Conservation (phyloP, 2,329 filamentous ascomycete genomes). For the Exophiala lecanii-corni region DNA sequence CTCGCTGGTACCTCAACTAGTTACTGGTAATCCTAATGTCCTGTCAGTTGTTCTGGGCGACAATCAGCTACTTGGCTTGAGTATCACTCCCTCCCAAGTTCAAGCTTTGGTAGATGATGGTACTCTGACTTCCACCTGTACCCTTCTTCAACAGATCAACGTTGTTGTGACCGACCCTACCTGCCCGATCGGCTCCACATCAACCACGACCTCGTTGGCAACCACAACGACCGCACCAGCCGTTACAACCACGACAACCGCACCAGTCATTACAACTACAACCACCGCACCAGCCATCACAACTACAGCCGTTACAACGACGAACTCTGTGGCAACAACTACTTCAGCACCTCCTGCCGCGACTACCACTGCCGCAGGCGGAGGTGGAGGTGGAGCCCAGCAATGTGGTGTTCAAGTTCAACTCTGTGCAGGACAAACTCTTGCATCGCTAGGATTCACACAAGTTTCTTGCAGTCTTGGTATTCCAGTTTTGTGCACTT, state of each 20-base stretch:
- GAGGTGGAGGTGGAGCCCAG: background rate
- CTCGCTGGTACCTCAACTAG: constrained; percentile 1
- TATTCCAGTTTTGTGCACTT: constrained; percentile 3
- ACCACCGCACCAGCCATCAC: background rate
- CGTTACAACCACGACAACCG: background rate
- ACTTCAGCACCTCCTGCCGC: background rate
- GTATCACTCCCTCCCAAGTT: constrained; percentile 3
- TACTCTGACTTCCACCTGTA: constrained; percentile 1
- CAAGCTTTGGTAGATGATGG: background rate
- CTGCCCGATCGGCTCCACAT: constrained; percentile 4
- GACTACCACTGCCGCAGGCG: background rate
- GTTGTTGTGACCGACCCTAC: constrained; percentile 10
- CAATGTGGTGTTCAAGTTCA: constrained; percentile 7
- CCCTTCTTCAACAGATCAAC: constrained; percentile 1
- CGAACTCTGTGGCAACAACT: background rate
- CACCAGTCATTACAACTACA: background rate
- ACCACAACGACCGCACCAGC: background rate
- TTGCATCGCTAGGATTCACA: constrained; percentile 4
- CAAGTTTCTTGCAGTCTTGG: constrained; percentile 4
- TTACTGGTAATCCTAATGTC: constrained; percentile 3
- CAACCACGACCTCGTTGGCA: too few relatives aligned
- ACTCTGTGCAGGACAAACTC: constrained; percentile 10
- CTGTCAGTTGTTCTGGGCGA: constrained; percentile 5
- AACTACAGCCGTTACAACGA: background rate
- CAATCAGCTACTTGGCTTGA: constrained; percentile 5